phyloP scores from a whole-genome alignment of 306 rosid species.

The Rubus idaeus region DNA sequence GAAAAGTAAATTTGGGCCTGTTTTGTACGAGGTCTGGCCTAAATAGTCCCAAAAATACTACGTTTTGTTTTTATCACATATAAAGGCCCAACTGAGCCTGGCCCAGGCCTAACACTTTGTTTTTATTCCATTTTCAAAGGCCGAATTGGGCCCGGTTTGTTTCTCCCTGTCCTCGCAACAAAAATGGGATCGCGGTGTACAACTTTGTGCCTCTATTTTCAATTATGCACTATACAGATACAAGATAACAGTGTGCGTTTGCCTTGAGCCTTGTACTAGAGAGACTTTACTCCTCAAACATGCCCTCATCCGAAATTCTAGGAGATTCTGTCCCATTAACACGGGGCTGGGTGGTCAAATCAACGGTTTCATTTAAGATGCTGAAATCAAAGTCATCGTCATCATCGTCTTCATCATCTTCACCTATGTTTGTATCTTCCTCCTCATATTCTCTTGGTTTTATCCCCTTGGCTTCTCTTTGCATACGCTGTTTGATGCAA shows the following conservation, averaged over 20 bases:
- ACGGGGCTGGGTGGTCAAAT: conserved; percentile 54
- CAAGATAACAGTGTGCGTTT: not conserved
- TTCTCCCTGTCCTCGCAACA: conserved; percentile 9
- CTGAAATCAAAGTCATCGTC: conserved; percentile 71
- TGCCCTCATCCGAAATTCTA: conserved; percentile 60
- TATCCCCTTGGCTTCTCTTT: conserved; percentile 54
- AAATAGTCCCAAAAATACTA: no score
- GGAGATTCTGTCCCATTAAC: conserved; percentile 90
- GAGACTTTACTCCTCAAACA: conserved; percentile 56
- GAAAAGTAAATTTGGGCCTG: no score
- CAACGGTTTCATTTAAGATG: conserved; percentile 37
- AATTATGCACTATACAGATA: conserved; percentile 15
- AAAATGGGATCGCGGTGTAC: conserved; percentile 15
- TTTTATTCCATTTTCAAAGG: no score
- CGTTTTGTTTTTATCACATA: no score
- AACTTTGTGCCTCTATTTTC: conserved; percentile 9
- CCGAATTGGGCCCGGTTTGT: no score
- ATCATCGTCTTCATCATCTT: conserved; percentile 28
- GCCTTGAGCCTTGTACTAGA: conserved; percentile 7
- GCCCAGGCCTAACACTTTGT: no score
- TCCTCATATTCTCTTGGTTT: conserved; percentile 15
- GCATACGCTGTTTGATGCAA: conserved; percentile 45
- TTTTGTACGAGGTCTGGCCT: no score
- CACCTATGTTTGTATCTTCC: conserved; percentile 26
- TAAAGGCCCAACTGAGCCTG: no score